Conservation (phyloP, 345 rosid species). For the Salix udensis region DNA sequence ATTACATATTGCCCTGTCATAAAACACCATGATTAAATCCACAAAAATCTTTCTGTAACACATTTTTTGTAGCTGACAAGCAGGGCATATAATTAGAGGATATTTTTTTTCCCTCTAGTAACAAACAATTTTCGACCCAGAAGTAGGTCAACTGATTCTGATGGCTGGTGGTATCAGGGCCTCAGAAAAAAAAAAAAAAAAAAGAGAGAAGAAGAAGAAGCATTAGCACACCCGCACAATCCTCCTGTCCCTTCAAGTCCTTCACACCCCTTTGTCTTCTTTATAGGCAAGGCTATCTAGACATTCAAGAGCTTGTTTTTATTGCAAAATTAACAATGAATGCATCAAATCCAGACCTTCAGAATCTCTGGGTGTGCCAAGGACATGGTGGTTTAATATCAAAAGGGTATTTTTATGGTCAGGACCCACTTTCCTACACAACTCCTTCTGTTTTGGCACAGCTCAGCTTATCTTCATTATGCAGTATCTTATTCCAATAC, state of each 20-base stretch:
- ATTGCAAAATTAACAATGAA: not conserved
- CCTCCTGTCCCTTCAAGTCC: conserved; percentile 1
- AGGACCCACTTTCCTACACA: not conserved
- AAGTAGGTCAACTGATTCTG: not conserved
- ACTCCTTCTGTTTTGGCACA: conserved; percentile 12
- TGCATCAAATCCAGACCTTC: not conserved
- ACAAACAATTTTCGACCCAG: not conserved
- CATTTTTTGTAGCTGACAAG: not conserved
- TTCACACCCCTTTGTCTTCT: not conserved
- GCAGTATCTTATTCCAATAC: conserved; percentile 4
- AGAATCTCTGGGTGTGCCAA: not conserved
- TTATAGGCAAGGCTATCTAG: not conserved
- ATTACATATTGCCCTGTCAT: no score
- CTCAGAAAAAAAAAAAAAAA: no score
- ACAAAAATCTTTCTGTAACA: not conserved
- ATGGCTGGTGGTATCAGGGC: no score
- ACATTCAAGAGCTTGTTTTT: not conserved
- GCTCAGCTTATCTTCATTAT: conserved; percentile 3
- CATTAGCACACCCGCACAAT: conserved; percentile 4
- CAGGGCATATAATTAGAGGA: not conserved
- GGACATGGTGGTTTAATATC: not conserved
- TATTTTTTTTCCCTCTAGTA: not conserved
- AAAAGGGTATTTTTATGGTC: conserved; percentile 5
- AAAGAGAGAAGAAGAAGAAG: not conserved
- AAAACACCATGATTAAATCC: not conserved